Evolutionary conservation across 345 rosid genomes (phyloP).

Genomic region (Bruguiera sexangula): DNA sequence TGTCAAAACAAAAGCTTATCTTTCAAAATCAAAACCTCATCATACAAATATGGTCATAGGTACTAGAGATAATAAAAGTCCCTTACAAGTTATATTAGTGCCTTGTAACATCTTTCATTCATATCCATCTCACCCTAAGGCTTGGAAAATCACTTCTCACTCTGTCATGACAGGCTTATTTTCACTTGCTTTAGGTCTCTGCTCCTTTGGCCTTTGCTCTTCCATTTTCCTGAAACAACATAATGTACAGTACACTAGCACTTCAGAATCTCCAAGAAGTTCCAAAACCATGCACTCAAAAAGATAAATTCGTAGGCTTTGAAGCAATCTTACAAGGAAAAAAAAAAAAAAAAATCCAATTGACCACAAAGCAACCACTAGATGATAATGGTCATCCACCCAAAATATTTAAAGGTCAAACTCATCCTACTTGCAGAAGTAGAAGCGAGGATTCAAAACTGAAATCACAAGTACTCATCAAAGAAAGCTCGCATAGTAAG

Average conservation of each 20-base stretch:
- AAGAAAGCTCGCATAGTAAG: neutral
- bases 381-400: neutral
- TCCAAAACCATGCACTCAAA: neutral
- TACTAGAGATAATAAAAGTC: slow-evolving; percentile 9
- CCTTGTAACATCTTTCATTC: slow-evolving; percentile 7
- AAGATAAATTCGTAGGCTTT: neutral
- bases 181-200: slow-evolving; percentile 83
- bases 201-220: slow-evolving; percentile 96
- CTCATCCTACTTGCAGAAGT: too few species aligned
- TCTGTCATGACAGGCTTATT: slow-evolving; percentile 97
- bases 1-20: neutral
- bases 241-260: neutral
- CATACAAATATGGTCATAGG: neutral
- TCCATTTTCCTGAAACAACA: slow-evolving; percentile 62
- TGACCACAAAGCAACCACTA: neutral
- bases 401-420: too few species aligned
- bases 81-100: neutral
- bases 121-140: slow-evolving; percentile 10
- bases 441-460: too few species aligned
- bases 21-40: slow-evolving; percentile 2
- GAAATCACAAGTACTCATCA: neutral
- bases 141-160: slow-evolving; percentile 20
- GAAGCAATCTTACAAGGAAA: neutral
- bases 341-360: neutral
- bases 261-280: neutral